Evolutionary conservation across 176 grass and related monocot genomes (phyloP).

Genomic region (Oryza brachyantha): DNA sequence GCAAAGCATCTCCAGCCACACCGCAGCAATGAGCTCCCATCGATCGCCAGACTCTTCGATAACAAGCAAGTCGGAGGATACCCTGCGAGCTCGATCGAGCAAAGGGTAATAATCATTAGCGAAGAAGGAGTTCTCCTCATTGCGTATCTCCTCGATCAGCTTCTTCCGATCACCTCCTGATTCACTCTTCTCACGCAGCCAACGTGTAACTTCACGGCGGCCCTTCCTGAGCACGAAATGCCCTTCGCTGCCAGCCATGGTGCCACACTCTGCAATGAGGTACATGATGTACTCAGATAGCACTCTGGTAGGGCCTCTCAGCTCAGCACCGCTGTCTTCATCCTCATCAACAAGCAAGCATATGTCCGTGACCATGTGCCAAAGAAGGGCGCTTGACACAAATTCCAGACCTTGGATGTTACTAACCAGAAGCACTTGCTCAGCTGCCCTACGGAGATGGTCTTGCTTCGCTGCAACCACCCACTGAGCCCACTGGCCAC

Average conservation of each 20-base stretch:
- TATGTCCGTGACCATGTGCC: neutral
- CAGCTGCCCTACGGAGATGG: neutral
- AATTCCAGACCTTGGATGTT: conserved; percentile 15
- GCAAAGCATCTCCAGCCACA: neutral
- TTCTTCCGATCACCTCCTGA: neutral
- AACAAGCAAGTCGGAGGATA: neutral
- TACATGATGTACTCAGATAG: neutral
- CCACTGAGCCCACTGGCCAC: neutral
- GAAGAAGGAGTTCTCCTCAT: neutral
- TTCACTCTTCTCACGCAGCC: neutral
- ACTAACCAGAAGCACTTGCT: neutral
- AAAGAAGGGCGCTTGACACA: neutral
- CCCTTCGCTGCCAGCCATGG: neutral
- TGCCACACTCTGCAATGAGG: neutral
- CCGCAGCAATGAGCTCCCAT: neutral
- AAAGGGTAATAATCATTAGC: neutral
- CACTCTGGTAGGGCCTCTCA: neutral
- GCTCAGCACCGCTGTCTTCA: neutral
- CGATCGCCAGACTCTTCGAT: neutral
- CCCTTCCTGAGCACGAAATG: neutral
- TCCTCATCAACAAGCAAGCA: neutral
- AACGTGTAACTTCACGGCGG: neutral
- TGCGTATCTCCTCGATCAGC: neutral
- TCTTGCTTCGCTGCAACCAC: neutral
- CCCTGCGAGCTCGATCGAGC: neutral